Conservation (phyloP, 768 basidiomycete genomes). For the Tricholoma matsutake region DNA sequence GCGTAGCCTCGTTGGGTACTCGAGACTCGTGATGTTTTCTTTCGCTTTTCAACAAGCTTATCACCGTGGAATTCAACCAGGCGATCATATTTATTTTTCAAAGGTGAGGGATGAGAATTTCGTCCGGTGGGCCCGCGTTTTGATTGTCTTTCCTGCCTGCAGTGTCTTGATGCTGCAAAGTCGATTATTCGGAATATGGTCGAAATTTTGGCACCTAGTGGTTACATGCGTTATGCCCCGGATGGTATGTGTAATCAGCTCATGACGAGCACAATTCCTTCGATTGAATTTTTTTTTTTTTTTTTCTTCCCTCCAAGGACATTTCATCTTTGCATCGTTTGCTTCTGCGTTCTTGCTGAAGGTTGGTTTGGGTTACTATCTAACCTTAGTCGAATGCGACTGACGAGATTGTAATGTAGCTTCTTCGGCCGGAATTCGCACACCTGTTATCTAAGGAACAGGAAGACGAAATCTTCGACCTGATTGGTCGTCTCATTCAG, state of each 20-base stretch:
- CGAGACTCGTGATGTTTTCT: conserved; percentile 81
- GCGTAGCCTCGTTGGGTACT: conserved; percentile 67
- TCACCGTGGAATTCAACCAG: conserved; percentile 60
- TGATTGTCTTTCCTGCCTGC: conserved; percentile 9
- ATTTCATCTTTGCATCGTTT: conserved; percentile 78
- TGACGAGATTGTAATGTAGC: conserved; percentile 31
- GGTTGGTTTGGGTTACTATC: conserved; percentile 34
- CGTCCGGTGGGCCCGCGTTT: background rate
- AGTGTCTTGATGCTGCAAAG: conserved; percentile 74
- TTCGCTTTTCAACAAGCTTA: conserved; percentile 85
- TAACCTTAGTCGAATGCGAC: background rate
- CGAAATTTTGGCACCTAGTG: conserved; percentile 61
- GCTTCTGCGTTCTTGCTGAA: conserved; percentile 83
- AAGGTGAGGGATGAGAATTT: conserved; percentile 41
- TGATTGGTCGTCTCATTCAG: conserved; percentile 70
- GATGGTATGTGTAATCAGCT: conserved; percentile 50
- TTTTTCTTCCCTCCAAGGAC: conserved; percentile 36
- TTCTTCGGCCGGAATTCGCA: conserved; percentile 74
- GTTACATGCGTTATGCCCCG: conserved; percentile 75
- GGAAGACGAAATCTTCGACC: conserved; percentile 68
- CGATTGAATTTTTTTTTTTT: background rate
- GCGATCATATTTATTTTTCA: conserved; percentile 64
- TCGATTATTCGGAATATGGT: conserved; percentile 63
- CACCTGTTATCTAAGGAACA: conserved; percentile 56
- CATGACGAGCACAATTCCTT: background rate